A percentile compares a stretch with the other conserved stretches of the same genome.
Conservation (phyloP, 139 green algal species). For the Tetradesmus obliquus region DNA sequence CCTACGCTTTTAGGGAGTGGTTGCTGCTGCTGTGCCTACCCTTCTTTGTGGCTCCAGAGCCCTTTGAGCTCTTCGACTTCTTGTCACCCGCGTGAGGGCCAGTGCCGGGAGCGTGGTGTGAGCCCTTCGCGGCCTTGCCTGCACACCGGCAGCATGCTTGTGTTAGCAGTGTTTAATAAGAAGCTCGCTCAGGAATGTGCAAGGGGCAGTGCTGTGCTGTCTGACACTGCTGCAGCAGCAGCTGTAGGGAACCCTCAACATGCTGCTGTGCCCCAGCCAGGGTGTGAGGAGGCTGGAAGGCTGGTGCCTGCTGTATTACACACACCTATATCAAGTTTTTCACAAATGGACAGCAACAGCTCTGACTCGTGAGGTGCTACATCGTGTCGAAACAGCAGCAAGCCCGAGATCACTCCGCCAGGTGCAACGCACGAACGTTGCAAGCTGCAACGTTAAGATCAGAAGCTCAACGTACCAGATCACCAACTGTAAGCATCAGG, state of each 20-base stretch:
- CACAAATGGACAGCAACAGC: background rate
- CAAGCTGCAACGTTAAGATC: background rate
- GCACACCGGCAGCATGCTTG: background rate
- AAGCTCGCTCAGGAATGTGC: background rate
- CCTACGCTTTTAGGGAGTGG: too few species aligned
- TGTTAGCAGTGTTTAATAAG: too few species aligned
- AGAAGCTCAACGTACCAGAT: background rate
- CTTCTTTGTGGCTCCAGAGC: slow-evolving; percentile 82
- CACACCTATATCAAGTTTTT: too few species aligned
- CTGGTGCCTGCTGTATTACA: background rate
- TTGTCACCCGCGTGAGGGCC: background rate
- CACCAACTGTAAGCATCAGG: background rate
- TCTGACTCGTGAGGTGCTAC: background rate
- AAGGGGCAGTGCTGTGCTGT: background rate
- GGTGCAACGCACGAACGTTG: background rate
- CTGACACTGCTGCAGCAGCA: background rate
- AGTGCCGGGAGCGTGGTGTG: slow-evolving; percentile 36
- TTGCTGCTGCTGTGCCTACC: background rate
- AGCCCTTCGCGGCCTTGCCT: background rate
- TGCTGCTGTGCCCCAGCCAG: background rate
- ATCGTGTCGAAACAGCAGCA: background rate
- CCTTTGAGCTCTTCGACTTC: slow-evolving; percentile 58
- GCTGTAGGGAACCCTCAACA: background rate
- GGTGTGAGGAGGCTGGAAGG: background rate
- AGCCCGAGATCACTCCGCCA: background rate